Evolutionary conservation across 768 basidiomycete species (phyloP).

Genomic region (Tephrocybe sp.): DNA sequence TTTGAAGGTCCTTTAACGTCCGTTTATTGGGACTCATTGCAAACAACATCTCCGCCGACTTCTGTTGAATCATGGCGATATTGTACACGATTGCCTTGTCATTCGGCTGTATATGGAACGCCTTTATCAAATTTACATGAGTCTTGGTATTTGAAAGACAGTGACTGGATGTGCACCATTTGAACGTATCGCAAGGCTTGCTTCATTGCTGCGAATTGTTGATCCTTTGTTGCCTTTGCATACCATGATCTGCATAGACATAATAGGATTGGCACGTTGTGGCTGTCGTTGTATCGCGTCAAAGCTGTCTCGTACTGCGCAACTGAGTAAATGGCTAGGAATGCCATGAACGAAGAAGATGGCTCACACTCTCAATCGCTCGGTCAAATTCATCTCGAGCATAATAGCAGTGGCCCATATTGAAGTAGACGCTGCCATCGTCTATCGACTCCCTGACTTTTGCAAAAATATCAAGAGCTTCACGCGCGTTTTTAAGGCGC

Average conservation of each 20-base stretch:
- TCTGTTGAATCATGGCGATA: slow-evolving; percentile 98
- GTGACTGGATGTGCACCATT: slow-evolving; percentile 44
- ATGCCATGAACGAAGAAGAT: not conserved
- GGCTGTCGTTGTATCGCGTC: slow-evolving; percentile 68
- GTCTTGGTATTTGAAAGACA: too few species aligned
- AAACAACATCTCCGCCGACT: slow-evolving; percentile 88
- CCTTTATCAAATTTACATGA: slow-evolving; percentile 63
- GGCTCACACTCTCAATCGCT: slow-evolving; percentile 90
- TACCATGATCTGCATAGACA: slow-evolving; percentile 95
- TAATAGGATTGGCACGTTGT: slow-evolving; percentile 73
- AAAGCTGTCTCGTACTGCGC: slow-evolving; percentile 90
- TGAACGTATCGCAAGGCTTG: slow-evolving; percentile 86
- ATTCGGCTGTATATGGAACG: slow-evolving; percentile 76
- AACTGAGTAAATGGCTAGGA: slow-evolving; percentile 2
- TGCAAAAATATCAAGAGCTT: slow-evolving; percentile 86
- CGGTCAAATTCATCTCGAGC: slow-evolving; percentile 91
- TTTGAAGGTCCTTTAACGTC: slow-evolving; percentile 75
- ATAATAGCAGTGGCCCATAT: slow-evolving; percentile 97
- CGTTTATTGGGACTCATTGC: slow-evolving; percentile 73
- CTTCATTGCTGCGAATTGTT: slow-evolving; percentile 78
- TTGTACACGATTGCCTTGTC: slow-evolving; percentile 95
- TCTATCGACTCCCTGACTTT: slow-evolving; percentile 87
- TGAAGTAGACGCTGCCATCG: slow-evolving; percentile 85
- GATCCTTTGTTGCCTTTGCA: slow-evolving; percentile 89
- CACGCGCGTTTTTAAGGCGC: slow-evolving; percentile 72